Conservation (phyloP, 179 eudicot genomes). For the Actinidia arguta region DNA sequence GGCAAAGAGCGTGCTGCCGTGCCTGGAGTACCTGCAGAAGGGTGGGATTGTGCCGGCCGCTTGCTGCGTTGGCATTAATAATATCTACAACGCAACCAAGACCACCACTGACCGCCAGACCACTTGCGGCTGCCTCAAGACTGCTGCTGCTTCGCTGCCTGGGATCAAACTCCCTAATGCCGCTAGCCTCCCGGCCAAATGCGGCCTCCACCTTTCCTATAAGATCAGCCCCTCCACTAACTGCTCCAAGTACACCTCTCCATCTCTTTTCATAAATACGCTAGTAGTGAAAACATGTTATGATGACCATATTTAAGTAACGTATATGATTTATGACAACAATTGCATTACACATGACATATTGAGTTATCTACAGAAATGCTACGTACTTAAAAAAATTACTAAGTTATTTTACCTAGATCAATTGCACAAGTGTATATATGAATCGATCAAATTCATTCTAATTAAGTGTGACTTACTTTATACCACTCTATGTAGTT, state of each 20-base stretch:
- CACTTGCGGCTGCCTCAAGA: slow-evolving; percentile 50
- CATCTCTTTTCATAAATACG: too few species aligned
- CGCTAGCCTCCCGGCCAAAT: slow-evolving; percentile 46
- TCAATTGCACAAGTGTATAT: too few species aligned
- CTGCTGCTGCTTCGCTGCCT: slow-evolving; percentile 7
- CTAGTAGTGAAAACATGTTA: too few species aligned
- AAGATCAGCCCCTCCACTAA: slow-evolving; percentile 57
- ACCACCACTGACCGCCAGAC: slow-evolving; percentile 45
- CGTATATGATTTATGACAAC: too few species aligned
- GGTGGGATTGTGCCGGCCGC: slow-evolving; percentile 13
- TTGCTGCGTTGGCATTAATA: slow-evolving; percentile 49
- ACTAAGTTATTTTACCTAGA: too few species aligned
- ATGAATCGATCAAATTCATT: too few species aligned
- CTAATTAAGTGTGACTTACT: too few species aligned
- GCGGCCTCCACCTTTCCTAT: slow-evolving; percentile 52
- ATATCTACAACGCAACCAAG: slow-evolving; percentile 32
- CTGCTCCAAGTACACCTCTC: slow-evolving; percentile 48
- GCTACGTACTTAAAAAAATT: too few species aligned
- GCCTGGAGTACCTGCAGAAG: slow-evolving; percentile 37
- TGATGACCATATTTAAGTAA: too few species aligned
- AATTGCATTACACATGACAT: too few species aligned
- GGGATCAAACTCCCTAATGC: slow-evolving; percentile 33
- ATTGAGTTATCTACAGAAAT: too few species aligned
- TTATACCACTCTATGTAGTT: too few species aligned
- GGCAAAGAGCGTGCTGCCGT: slow-evolving; percentile 17